Base-by-base conservation (phyloP, 2,329 filamentous ascomycete species). In the Fusarium irregulare region DNA sequence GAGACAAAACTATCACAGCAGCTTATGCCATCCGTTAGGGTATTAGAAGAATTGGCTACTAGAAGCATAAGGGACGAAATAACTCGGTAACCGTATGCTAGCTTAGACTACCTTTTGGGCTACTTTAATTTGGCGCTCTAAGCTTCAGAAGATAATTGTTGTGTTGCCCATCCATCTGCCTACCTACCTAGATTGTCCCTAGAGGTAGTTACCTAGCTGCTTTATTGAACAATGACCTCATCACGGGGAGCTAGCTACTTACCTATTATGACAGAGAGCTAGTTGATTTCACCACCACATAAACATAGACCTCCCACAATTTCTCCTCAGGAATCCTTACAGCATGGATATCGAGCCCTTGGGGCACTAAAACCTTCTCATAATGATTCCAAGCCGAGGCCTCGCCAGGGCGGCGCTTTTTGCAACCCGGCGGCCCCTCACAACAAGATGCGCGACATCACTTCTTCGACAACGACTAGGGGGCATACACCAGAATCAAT, bases 331-430 rank as follows among this genome's bases (percentile, higher is more conserved):
- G 12, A 37, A 25, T 25, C 6, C 30, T n/a, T 8, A 14, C 30
- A 27, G 21, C 32, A 51, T 51, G 48, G 48, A 18, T 13, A 25
- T 40, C 21, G 18, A 40, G 48, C 48, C 48, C 48, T 40, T 4
- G 3, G 47, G 47, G 47, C 47, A 50, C 7, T 37, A n/a, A 18
- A 34, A 18, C 6, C 47, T 18, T 20, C 2, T 6, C 3, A 34
- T 5, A 2, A 79, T 79, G 77, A 77, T 79, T 56, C 60, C 69
- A 23, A 65, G 68, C 66, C 73, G 76, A 69, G 68, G 73, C 37
- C 64, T 75, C 58, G 72, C 64, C 20, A 61, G 67, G 28, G 58
- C 72, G 40, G 72, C 72, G 59, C 70, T 74, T 48, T 66, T 75
- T 48, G 68, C 73, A 53, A 57, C 61, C 44, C 69, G 72, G 42